Base-by-base conservation (phyloP, 1,139 yeast species). In the Taphrina communis region DNA sequence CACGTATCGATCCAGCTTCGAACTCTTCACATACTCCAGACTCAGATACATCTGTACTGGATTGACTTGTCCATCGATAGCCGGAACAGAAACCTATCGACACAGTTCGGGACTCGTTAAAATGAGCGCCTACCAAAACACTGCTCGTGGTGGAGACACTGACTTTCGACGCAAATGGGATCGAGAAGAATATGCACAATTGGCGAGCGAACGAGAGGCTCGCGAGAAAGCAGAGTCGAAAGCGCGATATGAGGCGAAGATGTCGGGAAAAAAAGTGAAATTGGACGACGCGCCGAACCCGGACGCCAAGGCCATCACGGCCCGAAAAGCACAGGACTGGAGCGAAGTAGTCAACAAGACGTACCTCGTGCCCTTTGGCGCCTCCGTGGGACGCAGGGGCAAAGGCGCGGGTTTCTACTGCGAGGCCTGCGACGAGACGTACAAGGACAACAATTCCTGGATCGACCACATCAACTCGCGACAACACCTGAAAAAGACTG, bases 321-420 rank as follows among this genome's bases (percentile, higher is more conserved):
- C 75, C 70, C 70, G 78, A 72, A 46, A 74, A 38, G 59, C 59
- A 25, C 67, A 63, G 48, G 67, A 63, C 17, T 63, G 60, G 60
- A 53, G 61, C 35, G 67, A 53, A 14, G 61, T 63, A n/a, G 72
- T 84, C 65, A 84, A 84, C 72, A 80, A 82, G 70, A 79, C 82
- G 46, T 79, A 81, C 8, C 77, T 86, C 44, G 83, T 82, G 3
- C 79, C 82, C 0, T 78, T 79, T 1, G 81, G 82, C 8, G 79
- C 85, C 1, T 77, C 82, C 0, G 77, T 79, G 1, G 80, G 82
- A 0, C 80, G 79, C 51, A 82, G 86, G 65, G 91, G 91, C 59
- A 83, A 86, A 73, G 89, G 86, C 19, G 86, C 89, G 73, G 97
- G 97, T 1, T 92, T 92, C 77, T 84, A 86, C 74, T 93, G 98